Evolutionary conservation across 2,329 filamentous ascomycete species (phyloP).

Genomic region (Pseudogymnoascus sp.): DNA sequence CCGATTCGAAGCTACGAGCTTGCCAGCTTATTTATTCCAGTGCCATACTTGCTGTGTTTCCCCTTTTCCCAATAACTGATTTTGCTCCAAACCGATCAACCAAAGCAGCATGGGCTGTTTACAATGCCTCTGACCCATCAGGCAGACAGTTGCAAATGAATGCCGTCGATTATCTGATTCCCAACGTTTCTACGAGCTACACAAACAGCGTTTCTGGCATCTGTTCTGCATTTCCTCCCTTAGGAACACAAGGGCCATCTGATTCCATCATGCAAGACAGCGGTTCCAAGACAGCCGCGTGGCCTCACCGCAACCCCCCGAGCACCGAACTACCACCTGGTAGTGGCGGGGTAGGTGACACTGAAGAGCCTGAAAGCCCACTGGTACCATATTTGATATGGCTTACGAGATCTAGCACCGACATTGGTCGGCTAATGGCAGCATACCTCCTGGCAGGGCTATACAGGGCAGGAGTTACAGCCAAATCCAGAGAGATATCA

Average conservation of each 20-base stretch:
- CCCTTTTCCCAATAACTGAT: conserved; percentile 39
- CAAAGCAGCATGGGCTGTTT: conserved; percentile 41
- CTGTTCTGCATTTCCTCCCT: conserved; percentile 16
- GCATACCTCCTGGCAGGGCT: conserved; percentile 60
- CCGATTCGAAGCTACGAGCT: conserved; percentile 69
- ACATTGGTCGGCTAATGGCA: conserved; percentile 57
- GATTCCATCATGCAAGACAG: conserved; percentile 11
- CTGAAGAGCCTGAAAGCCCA: conserved; percentile 58
- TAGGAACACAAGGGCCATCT: neutral
- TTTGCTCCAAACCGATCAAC: conserved; percentile 41
- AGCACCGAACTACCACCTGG: neutral
- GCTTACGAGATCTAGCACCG: conserved; percentile 47
- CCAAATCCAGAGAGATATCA: conserved; percentile 52
- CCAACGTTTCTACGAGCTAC: conserved; percentile 28
- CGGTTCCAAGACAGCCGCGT: conserved; percentile 16
- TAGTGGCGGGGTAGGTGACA: conserved; percentile 26
- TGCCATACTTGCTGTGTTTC: conserved; percentile 60
- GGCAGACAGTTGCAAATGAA: conserved; percentile 33
- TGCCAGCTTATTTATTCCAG: conserved; percentile 62
- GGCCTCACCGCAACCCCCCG: conserved; percentile 15
- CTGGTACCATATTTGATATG: conserved; percentile 66
- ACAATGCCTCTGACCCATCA: conserved; percentile 42
- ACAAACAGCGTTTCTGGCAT: conserved; percentile 36
- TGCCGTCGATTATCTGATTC: conserved; percentile 58
- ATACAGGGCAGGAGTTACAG: conserved; percentile 58